Conservation (phyloP, 805 yeast species). For the Cyberlindnera meyerae region DNA sequence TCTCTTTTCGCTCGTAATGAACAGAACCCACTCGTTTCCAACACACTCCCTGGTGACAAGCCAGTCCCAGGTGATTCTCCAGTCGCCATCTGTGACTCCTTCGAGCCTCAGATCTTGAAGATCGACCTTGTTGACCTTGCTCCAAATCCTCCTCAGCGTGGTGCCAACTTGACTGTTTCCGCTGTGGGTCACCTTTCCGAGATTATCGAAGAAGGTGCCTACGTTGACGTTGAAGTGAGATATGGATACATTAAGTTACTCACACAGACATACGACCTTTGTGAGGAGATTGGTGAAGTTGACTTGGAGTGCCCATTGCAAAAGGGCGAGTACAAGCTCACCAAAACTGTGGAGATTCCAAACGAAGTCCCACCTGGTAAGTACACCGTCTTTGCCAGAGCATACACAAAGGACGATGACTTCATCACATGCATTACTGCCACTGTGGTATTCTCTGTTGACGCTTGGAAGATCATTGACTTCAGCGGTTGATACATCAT, state of each 20-base stretch:
- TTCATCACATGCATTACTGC: constrained; percentile 82
- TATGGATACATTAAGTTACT: constrained; percentile 87
- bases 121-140: constrained; percentile 54
- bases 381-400: constrained; percentile 82
- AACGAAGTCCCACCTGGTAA: constrained; percentile 93
- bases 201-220: constrained; percentile 76
- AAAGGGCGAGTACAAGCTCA: constrained; percentile 60
- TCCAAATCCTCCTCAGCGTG: constrained; percentile 90
- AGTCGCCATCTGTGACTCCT: constrained; percentile 66
- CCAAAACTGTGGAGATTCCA: constrained; percentile 79
- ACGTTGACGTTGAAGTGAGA: constrained; percentile 89
- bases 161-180: constrained; percentile 71
- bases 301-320: constrained; percentile 81
- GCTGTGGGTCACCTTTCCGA: constrained; percentile 63
- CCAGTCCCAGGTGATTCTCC: constrained; percentile 94
- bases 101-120: constrained; percentile 56
- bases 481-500: constrained; percentile 2
- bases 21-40: constrained; percentile 16
- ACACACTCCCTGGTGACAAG: constrained; percentile 36
- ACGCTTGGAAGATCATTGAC: constrained; percentile 24
- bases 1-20: constrained; percentile 20
- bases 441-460: constrained; percentile 44
- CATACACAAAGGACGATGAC: constrained; percentile 78
- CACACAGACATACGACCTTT: constrained; percentile 87
- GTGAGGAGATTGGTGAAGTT: constrained; percentile 80